phyloP scores from a whole-genome alignment of 106 monocot genomes.

The Apostasia shenzhenica region DNA sequence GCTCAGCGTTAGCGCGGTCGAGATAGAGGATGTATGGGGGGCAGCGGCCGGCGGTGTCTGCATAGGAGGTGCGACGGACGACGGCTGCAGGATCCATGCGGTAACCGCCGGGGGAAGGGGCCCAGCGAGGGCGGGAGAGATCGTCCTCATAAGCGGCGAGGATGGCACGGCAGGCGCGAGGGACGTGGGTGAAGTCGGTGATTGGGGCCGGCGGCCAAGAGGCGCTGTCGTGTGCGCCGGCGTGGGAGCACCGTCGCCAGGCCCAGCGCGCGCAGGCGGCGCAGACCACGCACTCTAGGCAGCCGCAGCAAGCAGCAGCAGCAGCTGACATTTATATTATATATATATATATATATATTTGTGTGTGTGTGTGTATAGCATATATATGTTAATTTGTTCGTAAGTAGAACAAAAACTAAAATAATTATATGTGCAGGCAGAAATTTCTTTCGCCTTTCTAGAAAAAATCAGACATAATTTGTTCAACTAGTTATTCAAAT shows the following conservation, averaged over 20 bases:
- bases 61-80: conserved; percentile 24
- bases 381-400: too few species aligned
- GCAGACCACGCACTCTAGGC: conserved; percentile 39
- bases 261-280: conserved; percentile 53
- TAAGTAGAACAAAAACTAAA: too few species aligned
- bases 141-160: conserved; percentile 56
- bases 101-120: conserved; percentile 28
- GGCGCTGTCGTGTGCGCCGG: conserved; percentile 46
- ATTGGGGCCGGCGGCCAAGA: conserved; percentile 24
- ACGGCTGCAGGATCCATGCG: conserved; percentile 20
- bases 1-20: conserved; percentile 27
- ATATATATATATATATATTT: too few species aligned
- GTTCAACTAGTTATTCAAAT: too few species aligned
- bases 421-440: too few species aligned
- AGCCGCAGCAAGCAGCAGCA: conserved; percentile 1
- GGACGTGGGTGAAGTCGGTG: conserved; percentile 37
- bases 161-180: conserved; percentile 40
- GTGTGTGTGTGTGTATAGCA: too few species aligned
- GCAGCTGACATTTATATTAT: too few species aligned
- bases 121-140: conserved; percentile 25
- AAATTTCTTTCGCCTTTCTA: too few species aligned
- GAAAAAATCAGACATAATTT: too few species aligned
- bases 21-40: conserved; percentile 46
- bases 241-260: conserved; percentile 36
- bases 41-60: conserved; percentile 26